Evolutionary conservation across 78 protist species (phyloP), one percentile per base, ranked within the genome.

Genomic region (Goniomonas avonlea): DNA sequence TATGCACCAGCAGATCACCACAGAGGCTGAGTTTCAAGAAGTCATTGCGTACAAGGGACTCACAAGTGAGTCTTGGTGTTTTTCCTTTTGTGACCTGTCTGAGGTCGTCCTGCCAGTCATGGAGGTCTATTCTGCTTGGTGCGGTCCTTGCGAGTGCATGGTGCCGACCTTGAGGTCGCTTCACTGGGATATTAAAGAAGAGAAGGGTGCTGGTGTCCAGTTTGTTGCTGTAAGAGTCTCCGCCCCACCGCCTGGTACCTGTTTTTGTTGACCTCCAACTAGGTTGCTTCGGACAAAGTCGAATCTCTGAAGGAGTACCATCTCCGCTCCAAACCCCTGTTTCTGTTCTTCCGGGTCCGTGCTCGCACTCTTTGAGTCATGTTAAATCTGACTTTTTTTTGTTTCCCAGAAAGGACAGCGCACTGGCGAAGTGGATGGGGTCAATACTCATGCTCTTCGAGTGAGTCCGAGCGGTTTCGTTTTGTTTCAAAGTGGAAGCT

Each of bases 41-140:
- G 35, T 21, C 21, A 61, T 61, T 8, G 70, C 70, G 13, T 61
- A 61, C 70, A 61, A 61, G 43, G 70, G 70, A 15, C 43, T 61
- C 47, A 61, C 70, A 34, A 37, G 70, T 55, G 7, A 8, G 8
- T 18, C 60, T 55, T 5, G 60, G 7, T 5, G 60, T 56, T 4
- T 27, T 56, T 17, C 23, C n/a, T n/a, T n/a, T n/a, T n/a, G n/a
- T n/a, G n/a, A n/a, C n/a, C n/a, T n/a, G n/a, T n/a, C n/a, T n/a
- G n/a, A n/a, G n/a, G n/a, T n/a, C n/a, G 11, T 21, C 35, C 11
- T 7, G 38, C 48, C 70, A 61, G 70, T 38, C n/a, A 31, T 61
- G 43, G 70, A 61, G 43, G 43, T 61, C 13, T 43, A 61, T 35
- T 38, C 70, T 15, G 70, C 48, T 20, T 61, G 70, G 70, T 61